These are phyloP conservation scores for Spergularia marina DNA, from an alignment of 148 eudicot genomes.

Conservation along the genomic window DNA sequence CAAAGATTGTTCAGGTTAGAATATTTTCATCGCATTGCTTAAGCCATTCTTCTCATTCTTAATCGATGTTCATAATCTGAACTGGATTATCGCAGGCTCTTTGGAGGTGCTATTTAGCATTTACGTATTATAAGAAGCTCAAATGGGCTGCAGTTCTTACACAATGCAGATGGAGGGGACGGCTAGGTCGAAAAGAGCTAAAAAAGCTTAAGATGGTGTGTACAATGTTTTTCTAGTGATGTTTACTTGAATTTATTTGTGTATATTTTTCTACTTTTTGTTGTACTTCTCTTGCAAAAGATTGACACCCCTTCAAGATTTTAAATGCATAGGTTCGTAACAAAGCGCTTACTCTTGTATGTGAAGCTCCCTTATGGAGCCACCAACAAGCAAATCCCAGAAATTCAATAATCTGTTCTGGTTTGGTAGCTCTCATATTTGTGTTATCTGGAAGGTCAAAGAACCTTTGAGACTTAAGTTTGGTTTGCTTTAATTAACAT, in stretches of 20 bases:
- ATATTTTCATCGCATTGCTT: slow-evolving; percentile 19
- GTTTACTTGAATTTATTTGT: neutral
- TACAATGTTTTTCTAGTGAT: slow-evolving; percentile 1
- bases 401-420: neutral
- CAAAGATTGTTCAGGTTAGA: slow-evolving; percentile 63
- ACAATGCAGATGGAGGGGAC: slow-evolving; percentile 86
- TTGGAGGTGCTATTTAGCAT: slow-evolving; percentile 69
- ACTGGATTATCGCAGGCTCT: slow-evolving; percentile 51
- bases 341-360: slow-evolving; percentile 4
- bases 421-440: neutral
- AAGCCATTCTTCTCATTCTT: neutral
- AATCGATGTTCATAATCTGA: slow-evolving; percentile 15
- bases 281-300: neutral
- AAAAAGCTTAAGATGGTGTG: slow-evolving; percentile 74
- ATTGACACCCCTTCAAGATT: neutral
- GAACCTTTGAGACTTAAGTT: neutral
- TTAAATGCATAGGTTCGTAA: neutral
- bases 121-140: slow-evolving; percentile 63
- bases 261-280: neutral
- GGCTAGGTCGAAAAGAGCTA: slow-evolving; percentile 69
- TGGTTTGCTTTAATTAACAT: neutral
- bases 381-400: neutral
- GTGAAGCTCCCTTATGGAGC: slow-evolving; percentile 4
- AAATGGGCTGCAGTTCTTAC: slow-evolving; percentile 53
- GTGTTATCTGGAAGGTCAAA: neutral